Percentiles rank a stretch among this genome's conserved stretches.
Conservation (phyloP, 2,329 filamentous ascomycete species). For the Alternaria ventricosa region DNA sequence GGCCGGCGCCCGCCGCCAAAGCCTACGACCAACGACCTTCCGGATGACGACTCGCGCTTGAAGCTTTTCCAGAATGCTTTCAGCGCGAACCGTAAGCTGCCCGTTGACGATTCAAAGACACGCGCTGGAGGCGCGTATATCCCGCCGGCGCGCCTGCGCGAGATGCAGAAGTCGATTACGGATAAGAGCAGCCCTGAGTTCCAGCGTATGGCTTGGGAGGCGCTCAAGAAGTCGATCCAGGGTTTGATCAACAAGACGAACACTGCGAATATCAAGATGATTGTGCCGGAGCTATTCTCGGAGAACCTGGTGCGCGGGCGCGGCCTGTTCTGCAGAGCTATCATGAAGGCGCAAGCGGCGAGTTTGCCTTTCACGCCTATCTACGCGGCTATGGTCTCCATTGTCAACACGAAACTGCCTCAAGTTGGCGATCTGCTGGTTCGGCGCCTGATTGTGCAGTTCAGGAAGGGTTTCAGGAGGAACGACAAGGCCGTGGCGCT, state of each 20-base stretch:
- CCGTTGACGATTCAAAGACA: constrained; percentile 85
- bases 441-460: constrained; percentile 85
- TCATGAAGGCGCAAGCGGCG: constrained; percentile 98
- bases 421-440: constrained; percentile 91
- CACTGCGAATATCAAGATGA: constrained; percentile 95
- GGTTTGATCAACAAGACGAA: constrained; percentile 99
- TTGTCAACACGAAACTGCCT: constrained; percentile 96
- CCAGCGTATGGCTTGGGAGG: constrained; percentile 99
- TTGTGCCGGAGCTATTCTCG: constrained; percentile 92
- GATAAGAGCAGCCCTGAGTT: constrained; percentile 97
- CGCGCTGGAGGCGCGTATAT: constrained; percentile 97
- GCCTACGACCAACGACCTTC: constrained; percentile 22
- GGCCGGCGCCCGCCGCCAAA: constrained; percentile 58
- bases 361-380: constrained; percentile 96
- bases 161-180: constrained; percentile 94
- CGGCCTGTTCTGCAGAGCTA: constrained; percentile 90
- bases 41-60: constrained; percentile 44
- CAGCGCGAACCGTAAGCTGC: constrained; percentile 74
- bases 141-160: constrained; percentile 85
- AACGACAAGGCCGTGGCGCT: constrained; percentile 97
- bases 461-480: constrained; percentile 92
- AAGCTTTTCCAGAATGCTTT: constrained; percentile 48
- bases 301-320: constrained; percentile 93
- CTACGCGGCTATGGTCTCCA: constrained; percentile 92
- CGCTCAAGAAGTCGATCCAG: constrained; percentile 98